These are phyloP conservation scores for Nicotiana rustica DNA, from an alignment of 305 asterid species.

Conservation along the genomic window DNA sequence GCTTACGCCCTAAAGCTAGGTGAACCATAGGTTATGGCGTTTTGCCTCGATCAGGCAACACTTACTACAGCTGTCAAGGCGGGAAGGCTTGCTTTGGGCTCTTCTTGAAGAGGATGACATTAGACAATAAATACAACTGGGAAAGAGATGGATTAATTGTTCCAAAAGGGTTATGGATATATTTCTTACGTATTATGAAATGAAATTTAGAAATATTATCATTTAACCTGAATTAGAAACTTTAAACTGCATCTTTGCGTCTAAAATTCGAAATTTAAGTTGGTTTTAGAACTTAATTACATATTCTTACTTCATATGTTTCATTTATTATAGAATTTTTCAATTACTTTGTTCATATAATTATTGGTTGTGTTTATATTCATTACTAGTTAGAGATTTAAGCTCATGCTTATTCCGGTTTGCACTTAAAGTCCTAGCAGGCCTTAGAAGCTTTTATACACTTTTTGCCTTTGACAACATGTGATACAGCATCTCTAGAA, in stretches of 20 bases:
- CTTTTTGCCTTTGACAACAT: not conserved
- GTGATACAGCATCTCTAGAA: not conserved
- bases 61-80: not conserved
- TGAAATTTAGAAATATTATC: not conserved
- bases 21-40: not conserved
- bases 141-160: not conserved
- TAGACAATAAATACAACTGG: not conserved
- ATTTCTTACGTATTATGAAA: not conserved
- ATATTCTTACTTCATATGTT: not conserved
- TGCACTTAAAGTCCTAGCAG: not conserved
- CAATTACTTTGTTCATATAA: not conserved
- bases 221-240: no score
- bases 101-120: not conserved
- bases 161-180: not conserved
- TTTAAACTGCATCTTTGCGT: not conserved
- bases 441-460: not conserved
- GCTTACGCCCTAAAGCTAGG: not conserved
- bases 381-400: not conserved
- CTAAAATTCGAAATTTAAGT: not conserved
- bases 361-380: not conserved
- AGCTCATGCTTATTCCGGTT: not conserved
- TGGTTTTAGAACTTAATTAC: not conserved
- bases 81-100: not conserved
- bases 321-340: not conserved
- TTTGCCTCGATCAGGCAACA: not conserved